Conservation (phyloP, 1,284 basidiomycete species). For the Stygiomarasmius scandens region DNA sequence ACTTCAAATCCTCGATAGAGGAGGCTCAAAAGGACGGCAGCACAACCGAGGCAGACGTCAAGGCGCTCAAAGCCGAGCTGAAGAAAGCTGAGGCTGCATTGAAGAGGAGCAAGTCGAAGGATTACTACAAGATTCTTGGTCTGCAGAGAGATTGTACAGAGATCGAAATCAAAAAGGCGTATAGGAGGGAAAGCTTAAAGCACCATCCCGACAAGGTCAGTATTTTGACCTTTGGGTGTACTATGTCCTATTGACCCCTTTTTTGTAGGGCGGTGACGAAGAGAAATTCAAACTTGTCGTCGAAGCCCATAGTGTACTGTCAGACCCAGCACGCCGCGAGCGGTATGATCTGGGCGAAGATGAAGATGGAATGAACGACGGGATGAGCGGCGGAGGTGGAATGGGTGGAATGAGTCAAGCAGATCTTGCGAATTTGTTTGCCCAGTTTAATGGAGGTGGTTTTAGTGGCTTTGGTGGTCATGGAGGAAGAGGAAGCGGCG, state of each 20-base stretch:
- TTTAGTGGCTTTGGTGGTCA: constrained; percentile 20
- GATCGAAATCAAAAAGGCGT: constrained; percentile 79
- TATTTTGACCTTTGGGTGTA: constrained; percentile 6
- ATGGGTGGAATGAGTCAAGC: constrained; percentile 48
- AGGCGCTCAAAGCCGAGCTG: constrained; percentile 65
- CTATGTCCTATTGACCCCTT: background rate
- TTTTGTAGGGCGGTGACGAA: constrained; percentile 70
- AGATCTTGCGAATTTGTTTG: constrained; percentile 66
- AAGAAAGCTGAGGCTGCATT: constrained; percentile 77
- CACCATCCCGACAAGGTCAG: constrained; percentile 85
- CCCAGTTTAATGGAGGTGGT: constrained; percentile 53
- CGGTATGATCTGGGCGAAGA: constrained; percentile 80
- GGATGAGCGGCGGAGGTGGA: constrained; percentile 40
- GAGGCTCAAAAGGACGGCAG: constrained; percentile 62
- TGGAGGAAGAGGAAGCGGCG: constrained; percentile 1
- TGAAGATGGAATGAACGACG: constrained; percentile 46
- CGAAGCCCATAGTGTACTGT: constrained; percentile 77
- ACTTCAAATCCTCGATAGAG: constrained; percentile 80
- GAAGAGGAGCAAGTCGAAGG: constrained; percentile 84
- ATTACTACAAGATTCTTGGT: constrained; percentile 80
- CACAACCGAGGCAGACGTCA: constrained; percentile 57
- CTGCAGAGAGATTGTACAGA: constrained; percentile 63
- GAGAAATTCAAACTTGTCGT: constrained; percentile 86
- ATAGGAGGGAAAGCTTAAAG: constrained; percentile 74
- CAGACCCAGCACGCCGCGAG: constrained; percentile 66